A percentile compares a stretch with the other conserved stretches of the same genome.
Evolutionary conservation across 2,329 filamentous ascomycete genomes (phyloP).

Genomic region (Colletotrichum camelliae): DNA sequence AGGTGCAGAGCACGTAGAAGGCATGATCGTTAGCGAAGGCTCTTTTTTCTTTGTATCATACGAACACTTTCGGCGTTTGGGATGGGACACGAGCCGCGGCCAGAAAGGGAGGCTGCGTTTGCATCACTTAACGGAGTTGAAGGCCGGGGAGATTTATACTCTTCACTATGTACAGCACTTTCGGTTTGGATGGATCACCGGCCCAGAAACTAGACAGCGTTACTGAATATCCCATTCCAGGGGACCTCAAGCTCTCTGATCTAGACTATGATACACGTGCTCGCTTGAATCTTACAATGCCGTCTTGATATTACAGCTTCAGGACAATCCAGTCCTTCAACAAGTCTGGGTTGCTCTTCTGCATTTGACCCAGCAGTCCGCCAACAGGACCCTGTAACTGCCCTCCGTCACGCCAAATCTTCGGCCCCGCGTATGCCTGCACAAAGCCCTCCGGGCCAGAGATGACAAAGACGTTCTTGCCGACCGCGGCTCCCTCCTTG

Average conservation of each 20-base stretch:
- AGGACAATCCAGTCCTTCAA: slow-evolving; percentile 56
- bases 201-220: slow-evolving; percentile 23
- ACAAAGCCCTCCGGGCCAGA: slow-evolving; percentile 94
- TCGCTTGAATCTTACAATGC: not conserved
- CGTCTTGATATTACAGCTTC: slow-evolving; percentile 46
- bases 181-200: not conserved
- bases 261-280: not conserved
- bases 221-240: slow-evolving; percentile 1
- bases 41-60: not conserved
- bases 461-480: slow-evolving; percentile 76
- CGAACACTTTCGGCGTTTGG: not conserved
- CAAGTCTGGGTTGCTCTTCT: slow-evolving; percentile 45
- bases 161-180: slow-evolving; percentile 10
- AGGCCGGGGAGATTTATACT: not conserved
- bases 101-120: slow-evolving; percentile 4
- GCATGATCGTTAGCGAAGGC: not conserved
- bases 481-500: slow-evolving; percentile 30
- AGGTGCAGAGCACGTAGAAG: slow-evolving; percentile 74
- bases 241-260: not conserved
- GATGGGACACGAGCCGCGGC: not conserved
- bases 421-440: slow-evolving; percentile 78
- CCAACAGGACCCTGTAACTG: slow-evolving; percentile 78
- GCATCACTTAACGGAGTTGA: slow-evolving; percentile 17
- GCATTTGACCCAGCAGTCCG: slow-evolving; percentile 69
- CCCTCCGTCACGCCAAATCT: slow-evolving; percentile 73